Percentiles rank a stretch among this genome's conserved stretches.
phyloP scores from a whole-genome alignment of 352 stramenopile species.

The Phytopythium oedochilum region DNA sequence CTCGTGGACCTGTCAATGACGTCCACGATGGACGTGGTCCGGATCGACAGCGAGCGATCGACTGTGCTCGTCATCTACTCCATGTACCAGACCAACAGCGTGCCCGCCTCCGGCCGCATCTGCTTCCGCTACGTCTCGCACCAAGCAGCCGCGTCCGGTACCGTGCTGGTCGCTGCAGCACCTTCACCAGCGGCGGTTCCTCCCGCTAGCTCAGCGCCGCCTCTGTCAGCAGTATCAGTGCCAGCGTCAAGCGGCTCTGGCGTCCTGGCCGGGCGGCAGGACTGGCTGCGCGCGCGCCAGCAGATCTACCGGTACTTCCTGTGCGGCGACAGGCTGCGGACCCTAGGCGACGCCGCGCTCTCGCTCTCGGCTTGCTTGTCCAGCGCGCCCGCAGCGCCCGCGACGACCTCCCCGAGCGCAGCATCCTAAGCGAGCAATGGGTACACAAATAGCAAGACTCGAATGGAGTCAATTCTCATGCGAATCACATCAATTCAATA shows the following conservation, averaged over 20 bases:
- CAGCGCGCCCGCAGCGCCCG: neutral
- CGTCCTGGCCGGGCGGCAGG: slow-evolving; percentile 18
- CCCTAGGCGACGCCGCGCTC: slow-evolving; percentile 16
- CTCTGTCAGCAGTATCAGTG: neutral
- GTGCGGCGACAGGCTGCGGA: slow-evolving; percentile 36
- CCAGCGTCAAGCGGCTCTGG: neutral
- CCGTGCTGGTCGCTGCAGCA: neutral
- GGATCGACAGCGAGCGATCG: slow-evolving; percentile 59
- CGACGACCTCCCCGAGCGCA: too few species aligned
- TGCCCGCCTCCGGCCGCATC: slow-evolving; percentile 41
- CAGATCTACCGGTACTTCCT: slow-evolving; percentile 51
- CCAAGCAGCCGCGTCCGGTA: neutral
- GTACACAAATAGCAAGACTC: too few species aligned
- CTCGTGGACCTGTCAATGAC: slow-evolving; percentile 62
- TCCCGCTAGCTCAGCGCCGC: too few species aligned
- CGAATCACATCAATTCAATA: too few species aligned
- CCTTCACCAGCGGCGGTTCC: neutral
- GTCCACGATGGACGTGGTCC: slow-evolving; percentile 65
- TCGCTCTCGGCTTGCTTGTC: slow-evolving; percentile 3
- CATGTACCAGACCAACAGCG: slow-evolving; percentile 71
- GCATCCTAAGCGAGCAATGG: too few species aligned
- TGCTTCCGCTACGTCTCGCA: slow-evolving; percentile 66
- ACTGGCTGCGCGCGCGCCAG: slow-evolving; percentile 39
- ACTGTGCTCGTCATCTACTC: slow-evolving; percentile 69
- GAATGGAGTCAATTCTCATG: neutral